Evolutionary conservation across 2,329 filamentous ascomycete genomes (phyloP), one percentile per base, ranked within the genome.

Genomic region (Grosmannia huntii): DNA sequence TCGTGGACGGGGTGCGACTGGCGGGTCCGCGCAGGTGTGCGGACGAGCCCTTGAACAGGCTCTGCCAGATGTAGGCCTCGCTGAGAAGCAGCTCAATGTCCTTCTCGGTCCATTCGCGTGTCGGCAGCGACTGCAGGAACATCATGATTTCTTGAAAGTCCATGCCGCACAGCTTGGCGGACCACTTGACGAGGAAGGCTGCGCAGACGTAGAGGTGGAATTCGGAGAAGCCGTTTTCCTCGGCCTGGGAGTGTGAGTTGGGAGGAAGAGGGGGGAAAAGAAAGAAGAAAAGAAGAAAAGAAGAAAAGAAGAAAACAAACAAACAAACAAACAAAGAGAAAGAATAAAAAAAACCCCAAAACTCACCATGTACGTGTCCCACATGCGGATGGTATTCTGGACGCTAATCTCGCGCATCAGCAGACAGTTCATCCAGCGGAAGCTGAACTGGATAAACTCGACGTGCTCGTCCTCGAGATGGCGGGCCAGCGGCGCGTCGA

Each of bases 141-240:
- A 99, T 99, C 91, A 99, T 96, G 60, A 96, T 86, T 71, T 96
- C 92, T 75, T 97, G 81, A 64, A 97, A 97, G 70, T 99, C 94
- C 92, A 97, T 97, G 71, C 90, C 94, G 61, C 92, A 81, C 52
- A 99, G 79, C 69, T 95, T 90, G 64, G 94, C 87, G 7, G 92
- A 95, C 95, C 95, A 99, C 71, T 99, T 99, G 57, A 97, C 94
- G 28, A 99, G 78, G 69, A 99, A 97, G 5, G 94, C 94, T 27
- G 94, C 94, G 71, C 95, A 99, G 46, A 99, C 94, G 69, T 99
- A 99, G 60, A 99, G 82, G 69, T 99, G 94, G 70, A 99, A 99
- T 67, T 95, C 90, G 4, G 92, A 96, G 73, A 99, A 99, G 54
- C 94, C 95, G 74, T 96, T 90, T 68, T 97, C 94, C 77, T 99